phyloP scores from a whole-genome alignment of 73 alveolate species.

The Tetrahymena elliotti region DNA sequence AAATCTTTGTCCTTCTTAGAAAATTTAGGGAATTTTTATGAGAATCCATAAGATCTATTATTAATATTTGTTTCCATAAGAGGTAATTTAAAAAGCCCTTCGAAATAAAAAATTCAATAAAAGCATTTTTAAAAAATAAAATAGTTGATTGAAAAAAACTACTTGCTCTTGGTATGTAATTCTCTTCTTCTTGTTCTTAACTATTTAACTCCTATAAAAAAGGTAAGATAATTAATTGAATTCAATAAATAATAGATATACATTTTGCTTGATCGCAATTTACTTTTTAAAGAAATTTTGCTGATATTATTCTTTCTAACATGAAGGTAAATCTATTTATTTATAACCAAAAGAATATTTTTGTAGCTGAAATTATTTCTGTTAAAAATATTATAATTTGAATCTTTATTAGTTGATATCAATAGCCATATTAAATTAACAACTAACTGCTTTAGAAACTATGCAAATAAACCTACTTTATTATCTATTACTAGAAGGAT shows the following conservation, averaged over 20 bases:
- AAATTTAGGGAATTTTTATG: neutral
- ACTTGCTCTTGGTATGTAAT: neutral
- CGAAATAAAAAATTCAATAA: neutral
- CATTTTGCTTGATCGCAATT: neutral
- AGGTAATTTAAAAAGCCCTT: neutral
- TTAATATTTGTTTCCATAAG: neutral
- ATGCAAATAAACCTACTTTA: no score
- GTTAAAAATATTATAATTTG: no score
- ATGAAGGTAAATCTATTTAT: neutral
- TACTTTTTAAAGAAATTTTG: neutral
- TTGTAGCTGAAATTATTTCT: no score
- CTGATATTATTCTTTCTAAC: no score
- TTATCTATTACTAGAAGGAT: no score
- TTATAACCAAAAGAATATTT: no score
- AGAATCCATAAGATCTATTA: neutral
- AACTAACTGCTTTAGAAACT: no score
- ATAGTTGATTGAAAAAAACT: neutral
- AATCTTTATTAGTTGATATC: no score
- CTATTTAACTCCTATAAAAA: neutral
- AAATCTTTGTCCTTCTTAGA: neutral
- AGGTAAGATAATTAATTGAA: no score
- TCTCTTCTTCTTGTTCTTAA: neutral
- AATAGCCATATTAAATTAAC: no score
- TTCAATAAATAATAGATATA: no score
- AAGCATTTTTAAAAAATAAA: neutral